Percentiles rank a stretch among this genome's conserved stretches.
phyloP scores from a whole-genome alignment of 2,329 filamentous ascomycete species.

The Tolypocladium sp. region DNA sequence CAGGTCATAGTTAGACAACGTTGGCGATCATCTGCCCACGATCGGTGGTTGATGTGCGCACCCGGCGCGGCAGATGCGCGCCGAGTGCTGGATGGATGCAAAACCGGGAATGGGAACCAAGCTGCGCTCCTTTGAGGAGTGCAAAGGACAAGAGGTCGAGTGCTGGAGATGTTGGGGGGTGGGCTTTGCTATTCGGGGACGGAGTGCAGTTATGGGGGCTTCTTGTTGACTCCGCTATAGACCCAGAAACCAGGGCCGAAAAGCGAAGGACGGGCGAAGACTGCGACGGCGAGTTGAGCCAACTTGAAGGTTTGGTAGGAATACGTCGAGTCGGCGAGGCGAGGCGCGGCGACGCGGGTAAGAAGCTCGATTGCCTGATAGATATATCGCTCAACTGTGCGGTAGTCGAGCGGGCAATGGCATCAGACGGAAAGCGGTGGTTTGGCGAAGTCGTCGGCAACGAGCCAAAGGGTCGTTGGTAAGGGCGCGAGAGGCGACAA shows the following conservation, averaged over 20 bases:
- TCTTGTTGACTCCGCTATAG: conserved; percentile 93
- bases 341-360: not conserved
- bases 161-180: not conserved
- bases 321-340: conserved; percentile 1
- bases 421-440: not conserved
- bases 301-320: conserved; percentile 68
- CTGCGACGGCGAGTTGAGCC: conserved; percentile 71
- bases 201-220: conserved; percentile 76
- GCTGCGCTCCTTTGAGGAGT: not conserved
- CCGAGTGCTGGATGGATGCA: conserved; percentile 23
- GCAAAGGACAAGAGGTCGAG: not conserved
- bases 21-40: conserved; percentile 6
- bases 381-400: not conserved
- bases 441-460: not conserved
- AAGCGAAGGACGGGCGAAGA: conserved; percentile 73
- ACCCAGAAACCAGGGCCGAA: conserved; percentile 89
- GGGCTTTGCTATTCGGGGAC: not conserved
- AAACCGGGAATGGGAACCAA: conserved; percentile 11
- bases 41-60: conserved; percentile 8
- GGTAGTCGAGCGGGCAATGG: not conserved
- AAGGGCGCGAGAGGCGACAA: not conserved
- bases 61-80: conserved; percentile 27
- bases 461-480: not conserved
- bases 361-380: not conserved
- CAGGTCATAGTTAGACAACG: conserved; percentile 18